phyloP scores from a whole-genome alignment of 495 filamentous ascomycete genomes.

The Tetracladium marchalianum region DNA sequence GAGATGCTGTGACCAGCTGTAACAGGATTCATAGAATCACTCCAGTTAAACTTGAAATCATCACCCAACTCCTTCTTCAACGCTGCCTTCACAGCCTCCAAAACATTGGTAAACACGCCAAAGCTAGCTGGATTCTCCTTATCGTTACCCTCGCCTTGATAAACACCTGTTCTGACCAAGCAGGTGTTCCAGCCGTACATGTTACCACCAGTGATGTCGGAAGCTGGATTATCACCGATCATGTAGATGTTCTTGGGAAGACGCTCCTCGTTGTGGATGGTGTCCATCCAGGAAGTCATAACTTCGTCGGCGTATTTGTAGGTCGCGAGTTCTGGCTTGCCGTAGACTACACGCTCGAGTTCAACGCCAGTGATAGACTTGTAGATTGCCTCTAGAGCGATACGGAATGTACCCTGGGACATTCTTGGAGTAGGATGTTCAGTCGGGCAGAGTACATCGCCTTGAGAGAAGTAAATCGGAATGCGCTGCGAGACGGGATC shows the following conservation, averaged over 20 bases:
- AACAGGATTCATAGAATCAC: slow-evolving; percentile 24
- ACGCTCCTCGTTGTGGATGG: slow-evolving; percentile 23
- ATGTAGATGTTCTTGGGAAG: slow-evolving; percentile 66
- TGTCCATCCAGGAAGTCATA: slow-evolving; percentile 47
- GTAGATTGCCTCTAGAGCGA: slow-evolving; percentile 74
- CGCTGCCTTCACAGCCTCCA: slow-evolving; percentile 43
- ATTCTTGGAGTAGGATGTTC: slow-evolving; percentile 71
- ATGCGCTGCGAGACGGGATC: slow-evolving; percentile 60
- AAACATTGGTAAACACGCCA: slow-evolving; percentile 45
- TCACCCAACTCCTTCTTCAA: slow-evolving; percentile 45
- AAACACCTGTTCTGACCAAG: slow-evolving; percentile 82
- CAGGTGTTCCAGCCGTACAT: slow-evolving; percentile 67
- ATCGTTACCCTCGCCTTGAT: slow-evolving; percentile 40
- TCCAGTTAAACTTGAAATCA: slow-evolving; percentile 49
- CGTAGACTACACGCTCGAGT: slow-evolving; percentile 57
- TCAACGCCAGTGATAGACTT: slow-evolving; percentile 55
- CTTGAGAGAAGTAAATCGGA: slow-evolving; percentile 82
- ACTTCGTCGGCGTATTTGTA: slow-evolving; percentile 76
- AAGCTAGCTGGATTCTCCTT: slow-evolving; percentile 46
- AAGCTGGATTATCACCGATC: slow-evolving; percentile 90
- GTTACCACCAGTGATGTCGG: slow-evolving; percentile 82
- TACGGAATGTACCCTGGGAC: slow-evolving; percentile 84
- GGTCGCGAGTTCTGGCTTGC: slow-evolving; percentile 71
- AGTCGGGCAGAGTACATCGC: slow-evolving; percentile 80
- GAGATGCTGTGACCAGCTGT: slow-evolving; percentile 10